phyloP scores from a whole-genome alignment of 2,329 filamentous ascomycete genomes.

The Xylaria sp. region DNA sequence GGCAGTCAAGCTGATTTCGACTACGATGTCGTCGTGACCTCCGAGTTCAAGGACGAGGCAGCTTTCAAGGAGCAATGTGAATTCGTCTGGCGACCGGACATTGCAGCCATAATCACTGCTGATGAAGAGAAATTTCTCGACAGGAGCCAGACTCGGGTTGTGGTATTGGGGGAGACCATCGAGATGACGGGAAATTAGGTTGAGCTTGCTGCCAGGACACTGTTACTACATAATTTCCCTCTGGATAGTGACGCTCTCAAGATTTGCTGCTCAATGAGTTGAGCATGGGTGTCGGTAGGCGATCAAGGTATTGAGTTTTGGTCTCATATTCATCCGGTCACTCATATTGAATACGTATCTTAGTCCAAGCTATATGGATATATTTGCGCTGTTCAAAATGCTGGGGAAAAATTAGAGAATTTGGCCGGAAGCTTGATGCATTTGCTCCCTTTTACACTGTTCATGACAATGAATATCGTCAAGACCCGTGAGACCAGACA shows the following conservation, averaged over 20 bases:
- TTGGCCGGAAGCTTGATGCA: no score
- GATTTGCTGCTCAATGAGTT: background rate
- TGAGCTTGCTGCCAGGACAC: background rate
- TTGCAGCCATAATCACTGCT: background rate
- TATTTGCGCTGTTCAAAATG: no score
- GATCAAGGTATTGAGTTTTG: no score
- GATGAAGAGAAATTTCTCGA: constrained; percentile 32
- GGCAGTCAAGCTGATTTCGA: constrained; percentile 28
- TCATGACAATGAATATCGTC: no score
- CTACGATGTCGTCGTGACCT: constrained; percentile 19
- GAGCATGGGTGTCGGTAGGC: no score
- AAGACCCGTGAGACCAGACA: no score
- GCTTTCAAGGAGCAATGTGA: background rate
- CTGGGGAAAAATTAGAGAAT: no score
- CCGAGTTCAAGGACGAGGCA: constrained; percentile 1
- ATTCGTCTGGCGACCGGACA: constrained; percentile 1
- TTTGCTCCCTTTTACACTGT: no score
- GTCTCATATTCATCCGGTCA: no score
- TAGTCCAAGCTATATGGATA: no score
- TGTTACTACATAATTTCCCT: background rate
- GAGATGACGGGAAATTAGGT: constrained; percentile 1
- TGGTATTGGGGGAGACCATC: constrained; percentile 20
- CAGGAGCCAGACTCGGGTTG: constrained; percentile 3
- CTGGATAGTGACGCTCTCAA: background rate
- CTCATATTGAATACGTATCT: no score